A percentile compares a stretch with the other conserved stretches of the same genome.
phyloP scores from a whole-genome alignment of 495 filamentous ascomycete species.

The Podospora pseudopauciseta region DNA sequence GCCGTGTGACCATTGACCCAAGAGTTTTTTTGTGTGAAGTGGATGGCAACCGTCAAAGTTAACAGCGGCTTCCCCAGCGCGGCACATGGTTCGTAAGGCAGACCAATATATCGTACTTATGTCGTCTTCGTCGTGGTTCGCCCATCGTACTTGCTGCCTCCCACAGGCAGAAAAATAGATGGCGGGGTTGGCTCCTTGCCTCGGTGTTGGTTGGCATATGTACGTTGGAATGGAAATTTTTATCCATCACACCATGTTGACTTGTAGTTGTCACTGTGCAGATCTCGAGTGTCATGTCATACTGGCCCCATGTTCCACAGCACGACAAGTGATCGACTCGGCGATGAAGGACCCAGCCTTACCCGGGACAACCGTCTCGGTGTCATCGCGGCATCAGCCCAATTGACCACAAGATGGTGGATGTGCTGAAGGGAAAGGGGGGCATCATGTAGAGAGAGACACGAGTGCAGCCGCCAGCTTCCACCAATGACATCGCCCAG shows the following conservation, averaged over 20 bases:
- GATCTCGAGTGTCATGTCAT: background rate
- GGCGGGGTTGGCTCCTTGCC: background rate
- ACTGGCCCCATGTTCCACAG: background rate
- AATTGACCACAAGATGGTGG: background rate
- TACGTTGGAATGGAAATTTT: background rate
- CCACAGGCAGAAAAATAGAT: background rate
- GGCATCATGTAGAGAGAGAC: background rate
- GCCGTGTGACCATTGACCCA: constrained; percentile 15
- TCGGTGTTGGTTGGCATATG: background rate
- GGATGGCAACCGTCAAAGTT: background rate
- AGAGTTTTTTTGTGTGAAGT: background rate
- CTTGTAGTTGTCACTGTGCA: background rate
- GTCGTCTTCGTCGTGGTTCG: background rate
- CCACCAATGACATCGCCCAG: background rate
- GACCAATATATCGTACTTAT: constrained; percentile 4
- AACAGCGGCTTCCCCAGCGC: background rate
- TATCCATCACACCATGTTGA: background rate
- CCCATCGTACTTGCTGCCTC: background rate
- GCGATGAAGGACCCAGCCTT: background rate
- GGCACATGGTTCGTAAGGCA: constrained; percentile 10
- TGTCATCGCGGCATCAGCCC: background rate
- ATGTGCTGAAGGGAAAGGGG: background rate
- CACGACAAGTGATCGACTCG: background rate
- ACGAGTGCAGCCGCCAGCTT: background rate
- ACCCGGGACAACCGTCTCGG: background rate